phyloP scores from a whole-genome alignment of 306 rosid species.

The Cucumis hystrix region DNA sequence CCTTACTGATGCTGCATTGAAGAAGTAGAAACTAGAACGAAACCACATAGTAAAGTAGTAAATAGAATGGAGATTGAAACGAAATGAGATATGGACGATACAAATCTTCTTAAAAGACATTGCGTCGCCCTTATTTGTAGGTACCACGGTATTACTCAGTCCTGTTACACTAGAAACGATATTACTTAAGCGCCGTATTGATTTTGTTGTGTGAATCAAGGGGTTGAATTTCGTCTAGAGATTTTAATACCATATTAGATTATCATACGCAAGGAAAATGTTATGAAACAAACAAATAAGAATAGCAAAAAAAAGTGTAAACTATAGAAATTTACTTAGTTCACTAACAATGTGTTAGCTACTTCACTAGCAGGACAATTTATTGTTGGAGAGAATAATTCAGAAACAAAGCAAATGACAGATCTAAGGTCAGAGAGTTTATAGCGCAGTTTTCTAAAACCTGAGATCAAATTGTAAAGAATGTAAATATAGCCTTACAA shows the following conservation, averaged over 20 bases:
- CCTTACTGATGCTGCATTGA: not conserved
- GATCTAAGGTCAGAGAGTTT: too few species aligned
- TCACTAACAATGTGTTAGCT: too few species aligned
- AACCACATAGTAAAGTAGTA: not conserved
- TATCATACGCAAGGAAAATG: not conserved
- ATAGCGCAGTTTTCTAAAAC: too few species aligned
- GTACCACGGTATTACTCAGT: not conserved
- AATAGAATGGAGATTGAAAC: not conserved
- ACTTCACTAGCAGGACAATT: too few species aligned
- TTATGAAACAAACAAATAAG: too few species aligned
- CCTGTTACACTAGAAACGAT: not conserved
- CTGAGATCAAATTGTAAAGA: too few species aligned
- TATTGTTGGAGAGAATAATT: too few species aligned
- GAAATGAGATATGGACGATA: not conserved
- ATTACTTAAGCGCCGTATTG: not conserved
- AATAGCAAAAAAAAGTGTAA: too few species aligned
- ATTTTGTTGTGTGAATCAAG: not conserved
- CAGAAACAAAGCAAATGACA: too few species aligned
- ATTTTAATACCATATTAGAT: not conserved
- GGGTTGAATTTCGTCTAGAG: not conserved
- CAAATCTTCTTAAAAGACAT: not conserved
- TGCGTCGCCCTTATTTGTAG: too few species aligned
- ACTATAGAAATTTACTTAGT: too few species aligned
- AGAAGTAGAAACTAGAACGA: not conserved
- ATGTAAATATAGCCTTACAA: too few species aligned